Conservation (phyloP, 345 rosid genomes). For the Gynandropsis gynandra region DNA sequence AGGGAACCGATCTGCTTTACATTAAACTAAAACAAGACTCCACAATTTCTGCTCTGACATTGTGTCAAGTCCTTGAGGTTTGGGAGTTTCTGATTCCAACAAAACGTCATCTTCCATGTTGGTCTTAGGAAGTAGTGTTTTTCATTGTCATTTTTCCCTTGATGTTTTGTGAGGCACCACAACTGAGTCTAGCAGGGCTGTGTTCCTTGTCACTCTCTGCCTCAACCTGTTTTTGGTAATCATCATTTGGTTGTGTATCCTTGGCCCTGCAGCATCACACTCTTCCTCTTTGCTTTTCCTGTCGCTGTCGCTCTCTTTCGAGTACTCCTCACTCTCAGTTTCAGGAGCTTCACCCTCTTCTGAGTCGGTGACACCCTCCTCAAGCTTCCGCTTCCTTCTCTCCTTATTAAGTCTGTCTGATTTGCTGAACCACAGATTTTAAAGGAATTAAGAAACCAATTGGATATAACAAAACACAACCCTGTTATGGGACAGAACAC, state of each 20-base stretch:
- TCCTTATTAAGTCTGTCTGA: conserved; percentile 24
- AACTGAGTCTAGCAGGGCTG: conserved; percentile 35
- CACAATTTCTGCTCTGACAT: too few relatives aligned
- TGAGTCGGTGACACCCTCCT: too few relatives aligned
- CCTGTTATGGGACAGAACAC: not conserved
- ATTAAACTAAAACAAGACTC: too few relatives aligned
- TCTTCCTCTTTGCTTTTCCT: conserved; percentile 26
- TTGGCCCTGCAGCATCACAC: conserved; percentile 19
- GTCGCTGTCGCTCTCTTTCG: conserved; percentile 15
- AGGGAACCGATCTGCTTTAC: too few relatives aligned
- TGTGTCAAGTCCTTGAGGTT: too few relatives aligned
- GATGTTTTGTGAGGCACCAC: conserved; percentile 33
- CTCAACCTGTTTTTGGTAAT: conserved; percentile 40
- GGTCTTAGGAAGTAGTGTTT: too few relatives aligned
- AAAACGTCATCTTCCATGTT: too few relatives aligned
- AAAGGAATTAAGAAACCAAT: too few relatives aligned
- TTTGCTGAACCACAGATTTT: conserved; percentile 33
- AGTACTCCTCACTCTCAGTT: conserved; percentile 3
- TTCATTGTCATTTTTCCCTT: conserved; percentile 17
- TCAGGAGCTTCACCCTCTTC: conserved; percentile 29
- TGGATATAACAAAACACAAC: too few relatives aligned
- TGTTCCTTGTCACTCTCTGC: conserved; percentile 48
- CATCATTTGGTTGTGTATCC: conserved; percentile 29
- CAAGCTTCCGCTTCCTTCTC: conserved; percentile 25
- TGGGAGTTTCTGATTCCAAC: too few relatives aligned